These are phyloP conservation scores for Quercus parvula DNA, from an alignment of 306 rosid genomes.

Conservation along the genomic window DNA sequence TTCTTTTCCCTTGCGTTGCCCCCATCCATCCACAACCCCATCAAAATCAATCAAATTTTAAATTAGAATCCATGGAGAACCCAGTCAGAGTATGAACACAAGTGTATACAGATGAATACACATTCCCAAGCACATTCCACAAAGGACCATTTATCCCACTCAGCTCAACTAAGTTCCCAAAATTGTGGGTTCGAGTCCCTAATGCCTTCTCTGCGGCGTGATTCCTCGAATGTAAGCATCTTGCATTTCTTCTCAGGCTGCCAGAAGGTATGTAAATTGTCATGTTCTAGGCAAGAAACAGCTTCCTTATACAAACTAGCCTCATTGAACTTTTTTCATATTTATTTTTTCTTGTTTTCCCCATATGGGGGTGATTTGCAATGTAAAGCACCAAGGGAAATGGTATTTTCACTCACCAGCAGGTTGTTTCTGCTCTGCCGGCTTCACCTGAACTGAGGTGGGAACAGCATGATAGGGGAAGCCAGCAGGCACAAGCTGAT, in stretches of 20 bases:
- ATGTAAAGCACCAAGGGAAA: slow-evolving; percentile 13
- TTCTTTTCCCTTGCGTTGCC: neutral
- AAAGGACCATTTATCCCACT: slow-evolving; percentile 15
- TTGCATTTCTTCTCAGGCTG: slow-evolving; percentile 30
- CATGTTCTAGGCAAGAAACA: slow-evolving; percentile 28
- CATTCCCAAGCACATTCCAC: slow-evolving; percentile 36
- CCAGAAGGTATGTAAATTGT: slow-evolving; percentile 21
- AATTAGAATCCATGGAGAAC: slow-evolving; percentile 47
- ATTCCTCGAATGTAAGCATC: slow-evolving; percentile 13
- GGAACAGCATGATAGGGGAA: slow-evolving; percentile 68
- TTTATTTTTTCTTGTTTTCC: neutral
- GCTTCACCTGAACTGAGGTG: slow-evolving; percentile 69
- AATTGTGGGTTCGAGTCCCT: slow-evolving; percentile 47
- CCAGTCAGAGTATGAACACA: slow-evolving; percentile 68
- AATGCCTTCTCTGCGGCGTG: slow-evolving; percentile 4
- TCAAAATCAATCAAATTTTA: slow-evolving; percentile 55
- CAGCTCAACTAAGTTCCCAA: slow-evolving; percentile 42
- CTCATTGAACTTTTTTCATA: slow-evolving; percentile 7
- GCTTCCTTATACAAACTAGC: slow-evolving; percentile 29
- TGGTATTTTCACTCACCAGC: slow-evolving; percentile 73
- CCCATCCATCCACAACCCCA: slow-evolving; percentile 29
- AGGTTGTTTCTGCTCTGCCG: slow-evolving; percentile 93
- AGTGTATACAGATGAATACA: slow-evolving; percentile 38
- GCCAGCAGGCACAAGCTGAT: slow-evolving; percentile 54
- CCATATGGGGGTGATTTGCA: slow-evolving; percentile 22